Conservation (phyloP, 2,329 filamentous ascomycete genomes). For the Microsporum ferrugineum region DNA sequence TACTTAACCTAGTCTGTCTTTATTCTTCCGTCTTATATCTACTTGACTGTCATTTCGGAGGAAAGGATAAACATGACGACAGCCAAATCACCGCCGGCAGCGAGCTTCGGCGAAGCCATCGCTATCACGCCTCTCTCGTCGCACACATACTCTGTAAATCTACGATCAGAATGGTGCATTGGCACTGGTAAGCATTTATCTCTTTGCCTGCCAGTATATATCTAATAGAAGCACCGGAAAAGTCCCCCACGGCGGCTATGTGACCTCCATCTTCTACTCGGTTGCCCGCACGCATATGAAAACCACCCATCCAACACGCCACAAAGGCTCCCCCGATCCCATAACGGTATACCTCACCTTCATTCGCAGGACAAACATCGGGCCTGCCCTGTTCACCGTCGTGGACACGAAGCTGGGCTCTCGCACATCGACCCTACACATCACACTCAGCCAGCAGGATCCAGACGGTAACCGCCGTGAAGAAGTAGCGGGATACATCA, state of each 20-base stretch:
- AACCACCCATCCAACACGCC: conserved; percentile 45
- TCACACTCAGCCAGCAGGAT: conserved; percentile 41
- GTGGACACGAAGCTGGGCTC: conserved; percentile 54
- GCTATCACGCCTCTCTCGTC: conserved; percentile 31
- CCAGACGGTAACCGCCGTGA: conserved; percentile 34
- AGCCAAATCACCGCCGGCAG: conserved; percentile 3
- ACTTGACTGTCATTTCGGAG: not conserved
- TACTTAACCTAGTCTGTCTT: not conserved
- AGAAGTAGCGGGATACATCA: conserved; percentile 54
- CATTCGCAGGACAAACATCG: conserved; percentile 50
- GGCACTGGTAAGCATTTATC: conserved; percentile 39
- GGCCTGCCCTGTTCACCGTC: conserved; percentile 47
- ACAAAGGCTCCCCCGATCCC: conserved; percentile 41
- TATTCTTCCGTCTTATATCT: not conserved
- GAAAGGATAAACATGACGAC: not conserved
- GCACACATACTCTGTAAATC: conserved; percentile 47
- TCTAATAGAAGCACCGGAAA: not conserved
- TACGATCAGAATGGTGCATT: conserved; percentile 53
- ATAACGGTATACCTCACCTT: conserved; percentile 56
- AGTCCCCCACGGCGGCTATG: conserved; percentile 63
- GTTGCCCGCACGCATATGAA: conserved; percentile 50
- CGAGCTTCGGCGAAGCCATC: conserved; percentile 29
- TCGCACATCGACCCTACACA: conserved; percentile 52
- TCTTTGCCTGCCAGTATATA: not conserved
- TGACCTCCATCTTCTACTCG: conserved; percentile 51